Evolutionary conservation across 2,329 filamentous ascomycete genomes (phyloP), one percentile per base, ranked within the genome.

Genomic region (Drechslera avenae): DNA sequence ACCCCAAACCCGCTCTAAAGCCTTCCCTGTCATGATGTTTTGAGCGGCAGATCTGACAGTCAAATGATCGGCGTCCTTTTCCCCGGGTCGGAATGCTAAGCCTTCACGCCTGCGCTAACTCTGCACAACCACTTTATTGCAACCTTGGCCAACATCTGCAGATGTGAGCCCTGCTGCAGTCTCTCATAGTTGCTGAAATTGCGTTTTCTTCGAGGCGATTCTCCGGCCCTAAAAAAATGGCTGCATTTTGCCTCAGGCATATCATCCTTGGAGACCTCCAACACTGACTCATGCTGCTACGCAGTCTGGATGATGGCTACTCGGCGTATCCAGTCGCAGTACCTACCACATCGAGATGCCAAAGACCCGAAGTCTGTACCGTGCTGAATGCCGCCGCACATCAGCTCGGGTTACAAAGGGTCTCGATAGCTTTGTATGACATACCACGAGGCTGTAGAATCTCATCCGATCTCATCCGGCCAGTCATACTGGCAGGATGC

Each of bases 61-160:
- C 28, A 42, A 16, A 18, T 46, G 37, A 26, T 21, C 59, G 59
- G 49, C 57, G 57, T 34, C 39, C 56, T 31, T 17, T 50, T 34
- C 30, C 52, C 52, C 52, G 52, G 58, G 50, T 49, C 43, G 33
- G 21, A 39, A 26, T 50, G 50, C 59, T 64, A 63, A 48, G 37
- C 62, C 49, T 52, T 50, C 32, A 39, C 39, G 33, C 56, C 39
- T 51, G 51, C 63, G 57, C 63, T 64, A 67, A 56, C 51, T 50
- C 56, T 62, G 59, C 61, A 51, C 57, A 52, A 62, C 50, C 62
- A 68, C 67, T 68, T 52, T 68, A 68, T 63, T 61, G 62, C 59
- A 61, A 67, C 60, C 55, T 60, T 56, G 59, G 51, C 62, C 46
- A 58, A 59, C 58, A 63, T 63, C 40, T 66, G 47, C 49, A 35